Evolutionary conservation across 2,329 filamentous ascomycete species (phyloP).

Genomic region (Scedosporium dehoogii): DNA sequence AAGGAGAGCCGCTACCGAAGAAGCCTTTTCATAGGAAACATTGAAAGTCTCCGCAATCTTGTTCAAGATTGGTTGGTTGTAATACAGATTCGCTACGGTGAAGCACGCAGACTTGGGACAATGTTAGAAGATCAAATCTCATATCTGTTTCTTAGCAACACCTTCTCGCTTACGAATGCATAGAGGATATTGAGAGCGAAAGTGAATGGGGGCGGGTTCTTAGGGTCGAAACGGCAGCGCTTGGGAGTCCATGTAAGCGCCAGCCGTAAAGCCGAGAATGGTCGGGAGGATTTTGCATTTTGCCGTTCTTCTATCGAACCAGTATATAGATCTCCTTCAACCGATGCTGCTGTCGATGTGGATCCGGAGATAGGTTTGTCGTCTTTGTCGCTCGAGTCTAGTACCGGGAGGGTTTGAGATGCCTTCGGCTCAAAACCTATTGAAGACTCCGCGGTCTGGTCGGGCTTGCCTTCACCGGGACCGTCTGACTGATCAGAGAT

Average conservation of each 20-base stretch:
- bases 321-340: neutral
- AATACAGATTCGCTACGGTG: constrained; percentile 74
- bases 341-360: neutral
- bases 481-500: neutral
- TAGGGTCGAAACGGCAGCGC: constrained; percentile 57
- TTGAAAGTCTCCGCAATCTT: constrained; percentile 61
- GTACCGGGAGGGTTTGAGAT: neutral
- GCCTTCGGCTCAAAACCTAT: neutral
- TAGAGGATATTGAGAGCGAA: constrained; percentile 62
- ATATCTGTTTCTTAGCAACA: neutral
- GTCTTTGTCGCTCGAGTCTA: neutral
- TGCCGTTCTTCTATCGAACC: constrained; percentile 11
- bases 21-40: constrained; percentile 59
- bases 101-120: constrained; percentile 42
- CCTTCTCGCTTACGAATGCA: constrained; percentile 37
- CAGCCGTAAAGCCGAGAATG: neutral
- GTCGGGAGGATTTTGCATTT: constrained; percentile 22
- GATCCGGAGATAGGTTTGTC: neutral
- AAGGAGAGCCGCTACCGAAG: constrained; percentile 61
- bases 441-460: neutral
- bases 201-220: constrained; percentile 58
- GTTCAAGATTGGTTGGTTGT: constrained; percentile 71
- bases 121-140: neutral
- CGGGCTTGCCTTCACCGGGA: neutral
- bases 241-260: constrained; percentile 49